Conservation (phyloP, 2,329 filamentous ascomycete genomes). For the Penicillium sp. region DNA sequence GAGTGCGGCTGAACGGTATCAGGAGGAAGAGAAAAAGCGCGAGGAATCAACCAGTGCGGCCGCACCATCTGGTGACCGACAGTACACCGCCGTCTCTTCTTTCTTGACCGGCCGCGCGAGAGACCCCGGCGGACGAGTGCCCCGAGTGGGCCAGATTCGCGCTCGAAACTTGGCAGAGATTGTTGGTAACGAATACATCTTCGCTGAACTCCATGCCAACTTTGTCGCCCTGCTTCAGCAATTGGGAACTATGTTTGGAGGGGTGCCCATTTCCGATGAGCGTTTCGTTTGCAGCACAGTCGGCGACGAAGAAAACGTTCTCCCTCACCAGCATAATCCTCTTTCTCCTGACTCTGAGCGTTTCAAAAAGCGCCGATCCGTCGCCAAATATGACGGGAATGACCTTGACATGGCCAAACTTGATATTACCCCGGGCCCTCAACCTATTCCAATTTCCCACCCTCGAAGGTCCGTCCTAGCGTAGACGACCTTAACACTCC, state of each 20-base stretch:
- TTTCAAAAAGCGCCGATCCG: conserved; percentile 13
- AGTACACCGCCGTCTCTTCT: conserved; percentile 52
- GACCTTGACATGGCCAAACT: conserved; percentile 31
- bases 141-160: conserved; percentile 48
- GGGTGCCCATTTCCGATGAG: conserved; percentile 38
- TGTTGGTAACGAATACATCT: conserved; percentile 53
- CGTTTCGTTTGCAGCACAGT: conserved; percentile 38
- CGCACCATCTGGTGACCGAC: conserved; percentile 28
- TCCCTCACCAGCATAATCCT: conserved; percentile 20
- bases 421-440: conserved; percentile 30
- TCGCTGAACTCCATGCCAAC: conserved; percentile 51
- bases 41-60: conserved; percentile 31
- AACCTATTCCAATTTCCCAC: conserved; percentile 35
- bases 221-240: conserved; percentile 49
- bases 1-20: conserved; percentile 39
- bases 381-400: conserved; percentile 22
- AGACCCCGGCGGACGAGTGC: conserved; percentile 51
- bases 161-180: conserved; percentile 55
- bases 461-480: conserved; percentile 31
- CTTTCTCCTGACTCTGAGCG: conserved; percentile 16
- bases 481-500: conserved; percentile 14
- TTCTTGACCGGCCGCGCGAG: conserved; percentile 52
- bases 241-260: conserved; percentile 43
- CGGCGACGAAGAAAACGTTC: conserved; percentile 22
- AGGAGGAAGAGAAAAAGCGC: conserved; percentile 41